A percentile compares a stretch with the other conserved stretches of the same genome.
These are phyloP conservation scores for Apiospora malaysiana DNA, from an alignment of 2,329 filamentous ascomycete genomes.

Conservation along the genomic window DNA sequence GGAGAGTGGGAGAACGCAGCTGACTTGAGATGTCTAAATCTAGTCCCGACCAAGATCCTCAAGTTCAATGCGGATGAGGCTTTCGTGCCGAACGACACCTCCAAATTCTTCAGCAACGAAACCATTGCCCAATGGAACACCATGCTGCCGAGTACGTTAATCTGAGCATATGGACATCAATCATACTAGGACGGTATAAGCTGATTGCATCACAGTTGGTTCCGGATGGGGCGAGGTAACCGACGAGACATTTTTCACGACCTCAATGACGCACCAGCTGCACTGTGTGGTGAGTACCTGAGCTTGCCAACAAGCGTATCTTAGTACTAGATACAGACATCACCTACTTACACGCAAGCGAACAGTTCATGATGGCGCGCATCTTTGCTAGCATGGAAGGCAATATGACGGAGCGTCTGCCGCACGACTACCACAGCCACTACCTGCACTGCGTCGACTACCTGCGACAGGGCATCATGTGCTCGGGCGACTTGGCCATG, in stretches of 20 bases:
- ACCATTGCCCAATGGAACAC: slow-evolving; percentile 43
- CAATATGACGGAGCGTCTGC: slow-evolving; percentile 30
- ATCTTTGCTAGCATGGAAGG: slow-evolving; percentile 38
- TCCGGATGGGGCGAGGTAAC: slow-evolving; percentile 45
- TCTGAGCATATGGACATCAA: neutral
- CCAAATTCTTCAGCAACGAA: slow-evolving; percentile 44
- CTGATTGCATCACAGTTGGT: slow-evolving; percentile 33
- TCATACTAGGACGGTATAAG: neutral
- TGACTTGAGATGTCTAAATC: slow-evolving; percentile 23
- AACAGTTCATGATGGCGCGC: slow-evolving; percentile 42
- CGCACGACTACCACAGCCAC: slow-evolving; percentile 35
- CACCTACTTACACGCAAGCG: too few relatives aligned
- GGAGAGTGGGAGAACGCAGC: neutral
- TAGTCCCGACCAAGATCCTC: slow-evolving; percentile 40
- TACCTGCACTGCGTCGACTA: slow-evolving; percentile 35
- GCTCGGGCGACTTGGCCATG: slow-evolving; percentile 32
- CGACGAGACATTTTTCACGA: slow-evolving; percentile 45
- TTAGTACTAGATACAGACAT: too few relatives aligned
- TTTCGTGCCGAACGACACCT: slow-evolving; percentile 43
- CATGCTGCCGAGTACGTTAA: slow-evolving; percentile 41
- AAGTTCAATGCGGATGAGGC: slow-evolving; percentile 43
- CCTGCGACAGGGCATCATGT: slow-evolving; percentile 35
- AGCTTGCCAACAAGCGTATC: too few relatives aligned
- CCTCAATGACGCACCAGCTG: slow-evolving; percentile 44
- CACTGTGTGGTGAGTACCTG: slow-evolving; percentile 42